These are phyloP conservation scores for Gymnopilus dilepis DNA, from an alignment of 768 basidiomycete species.

Conservation along the genomic window DNA sequence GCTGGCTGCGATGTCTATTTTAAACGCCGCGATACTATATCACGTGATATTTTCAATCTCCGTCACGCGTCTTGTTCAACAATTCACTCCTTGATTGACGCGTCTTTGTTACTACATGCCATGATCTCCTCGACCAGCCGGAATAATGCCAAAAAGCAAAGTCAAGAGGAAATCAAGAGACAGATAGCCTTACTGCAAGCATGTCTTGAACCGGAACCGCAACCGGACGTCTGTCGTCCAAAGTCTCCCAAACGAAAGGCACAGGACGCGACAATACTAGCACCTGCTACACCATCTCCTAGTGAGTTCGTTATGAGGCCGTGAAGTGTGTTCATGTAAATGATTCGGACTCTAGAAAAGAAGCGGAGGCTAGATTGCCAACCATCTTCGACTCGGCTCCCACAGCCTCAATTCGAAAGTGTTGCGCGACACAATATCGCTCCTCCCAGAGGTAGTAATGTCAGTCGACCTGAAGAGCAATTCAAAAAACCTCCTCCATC, in stretches of 20 bases:
- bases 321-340: background rate
- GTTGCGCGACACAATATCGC: conserved; percentile 1
- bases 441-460: background rate
- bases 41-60: conserved; percentile 14
- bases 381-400: conserved; percentile 18
- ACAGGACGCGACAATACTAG: conserved; percentile 44
- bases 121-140: conserved; percentile 65
- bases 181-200: conserved; percentile 64
- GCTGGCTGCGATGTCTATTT: background rate
- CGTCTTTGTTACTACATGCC: background rate
- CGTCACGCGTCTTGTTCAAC: conserved; percentile 15
- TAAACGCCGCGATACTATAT: conserved; percentile 1
- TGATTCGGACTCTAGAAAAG: conserved; percentile 31
- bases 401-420: conserved; percentile 21
- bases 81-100: background rate
- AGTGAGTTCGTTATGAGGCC: conserved; percentile 44
- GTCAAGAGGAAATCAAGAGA: conserved; percentile 53
- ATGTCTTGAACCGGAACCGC: conserved; percentile 44
- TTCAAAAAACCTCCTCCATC: conserved; percentile 52
- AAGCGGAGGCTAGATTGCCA: conserved; percentile 48
- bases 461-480: conserved; percentile 14
- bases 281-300: conserved; percentile 69
- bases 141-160: conserved; percentile 39
- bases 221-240: conserved; percentile 24
- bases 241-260: conserved; percentile 56